Evolutionary conservation across 495 filamentous ascomycete genomes (phyloP), one percentile per base, ranked within the genome.

Genomic region (Penicillium fimorum): DNA sequence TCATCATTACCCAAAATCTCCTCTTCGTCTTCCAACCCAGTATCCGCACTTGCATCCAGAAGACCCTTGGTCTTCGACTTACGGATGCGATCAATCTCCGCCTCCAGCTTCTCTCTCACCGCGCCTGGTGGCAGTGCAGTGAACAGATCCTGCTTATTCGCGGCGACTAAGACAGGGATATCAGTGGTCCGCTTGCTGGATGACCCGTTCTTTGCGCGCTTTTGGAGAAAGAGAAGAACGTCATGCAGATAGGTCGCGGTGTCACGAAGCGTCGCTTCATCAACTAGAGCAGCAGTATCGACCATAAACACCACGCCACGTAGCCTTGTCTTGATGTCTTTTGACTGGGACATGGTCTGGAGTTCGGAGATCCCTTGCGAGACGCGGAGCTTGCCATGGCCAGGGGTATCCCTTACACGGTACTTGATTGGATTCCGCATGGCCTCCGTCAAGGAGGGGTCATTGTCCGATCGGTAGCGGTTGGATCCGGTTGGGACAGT

Each of bases 91-190:
- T 87, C 84, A 58, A 97, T 86, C 70, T 97, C 95, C 22, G 78
- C 76, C 69, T 97, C 93, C 10, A 98, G 74, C 46, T 80, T 81
- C 53, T 77, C 82, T 66, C 83, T 85, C 24, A 97, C 91, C 32
- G 96, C 79, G 2, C 81, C 77, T 2, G 90, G 84, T 0, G 94
- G 94, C 45, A 96, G 73, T 11, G 94, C 92, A 0, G 94, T 97
- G 69, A 98, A 98, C 12, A 97, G 75, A 70, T 98, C 94, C 48
- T 92, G 79, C 78, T 98, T 98, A 68, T 97, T 97, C 37, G 92
- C 92, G 4, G 90, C 92, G 38, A 98, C 73, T 18, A 97, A 73
- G 3, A 98, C 82, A 0, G 88, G 84, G 29, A 95, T 79, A 18
- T 84, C 80, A 15, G 79, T 70, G 0, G 84, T 82, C 2, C 79